Evolutionary conservation across 352 stramenopile genomes (phyloP).

Genomic region (Phytophthora uliginosa): DNA sequence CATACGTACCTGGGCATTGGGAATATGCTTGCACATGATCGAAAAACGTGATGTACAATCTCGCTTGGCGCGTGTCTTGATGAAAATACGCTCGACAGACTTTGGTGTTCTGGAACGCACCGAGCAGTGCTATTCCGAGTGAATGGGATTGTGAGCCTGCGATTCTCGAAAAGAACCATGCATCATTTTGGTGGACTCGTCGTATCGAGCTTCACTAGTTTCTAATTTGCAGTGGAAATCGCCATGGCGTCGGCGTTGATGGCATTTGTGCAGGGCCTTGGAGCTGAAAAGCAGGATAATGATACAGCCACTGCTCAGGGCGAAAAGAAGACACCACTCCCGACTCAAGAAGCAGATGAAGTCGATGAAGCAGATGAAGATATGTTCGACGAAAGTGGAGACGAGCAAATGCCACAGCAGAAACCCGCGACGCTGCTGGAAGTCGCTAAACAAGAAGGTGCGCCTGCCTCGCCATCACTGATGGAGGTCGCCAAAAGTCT

Average conservation of each 20-base stretch:
- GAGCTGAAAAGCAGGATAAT: constrained; percentile 26
- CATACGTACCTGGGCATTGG: constrained; percentile 40
- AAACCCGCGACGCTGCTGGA: constrained; percentile 40
- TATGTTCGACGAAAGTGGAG: constrained; percentile 41
- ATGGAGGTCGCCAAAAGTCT: constrained; percentile 30
- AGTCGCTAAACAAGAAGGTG: constrained; percentile 43
- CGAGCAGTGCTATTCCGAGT: constrained; percentile 19
- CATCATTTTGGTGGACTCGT: neutral
- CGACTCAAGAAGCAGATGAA: constrained; percentile 10
- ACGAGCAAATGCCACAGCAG: constrained; percentile 27
- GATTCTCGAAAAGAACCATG: neutral
- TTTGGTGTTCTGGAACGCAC: constrained; percentile 21
- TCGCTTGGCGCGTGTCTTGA: neutral
- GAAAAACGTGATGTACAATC: neutral
- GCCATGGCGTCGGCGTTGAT: constrained; percentile 51
- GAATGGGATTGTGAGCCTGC: constrained; percentile 19
- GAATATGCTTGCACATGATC: constrained; percentile 63
- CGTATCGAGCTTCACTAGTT: neutral
- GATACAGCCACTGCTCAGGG: neutral
- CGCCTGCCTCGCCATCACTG: constrained; percentile 13
- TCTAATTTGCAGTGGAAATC: constrained; percentile 11
- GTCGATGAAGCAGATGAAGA: constrained; percentile 41
- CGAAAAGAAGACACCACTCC: neutral
- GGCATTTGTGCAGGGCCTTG: constrained; percentile 49
- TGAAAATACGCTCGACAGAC: constrained; percentile 4